phyloP scores from a whole-genome alignment of 2,329 filamentous ascomycete genomes.

The Metarhizium robertsii region DNA sequence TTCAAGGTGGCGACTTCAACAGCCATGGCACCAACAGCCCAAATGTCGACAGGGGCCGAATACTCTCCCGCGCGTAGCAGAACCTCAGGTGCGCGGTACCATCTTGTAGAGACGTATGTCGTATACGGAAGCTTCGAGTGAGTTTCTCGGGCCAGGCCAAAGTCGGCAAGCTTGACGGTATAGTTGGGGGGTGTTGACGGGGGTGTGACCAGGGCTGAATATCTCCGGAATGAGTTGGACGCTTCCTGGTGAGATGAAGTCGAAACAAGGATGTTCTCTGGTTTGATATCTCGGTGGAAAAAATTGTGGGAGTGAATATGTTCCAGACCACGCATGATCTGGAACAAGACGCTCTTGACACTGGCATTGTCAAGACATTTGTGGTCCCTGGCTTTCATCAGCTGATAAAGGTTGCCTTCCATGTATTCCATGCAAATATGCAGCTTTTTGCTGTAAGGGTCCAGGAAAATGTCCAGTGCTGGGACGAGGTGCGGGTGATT shows the following conservation, averaged over 20 bases:
- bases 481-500: conserved; percentile 89
- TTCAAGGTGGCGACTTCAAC: conserved; percentile 96
- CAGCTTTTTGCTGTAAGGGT: conserved; percentile 89
- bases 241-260: conserved; percentile 79
- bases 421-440: conserved; percentile 99
- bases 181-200: conserved; percentile 90
- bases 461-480: conserved; percentile 94
- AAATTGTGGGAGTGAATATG: conserved; percentile 97
- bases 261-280: conserved; percentile 95
- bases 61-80: conserved; percentile 90
- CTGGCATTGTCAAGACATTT: conserved; percentile 83
- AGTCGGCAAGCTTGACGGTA: conserved; percentile 97
- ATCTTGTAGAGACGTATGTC: conserved; percentile 94
- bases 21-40: conserved; percentile 97
- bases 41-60: conserved; percentile 95
- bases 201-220: conserved; percentile 87
- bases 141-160: conserved; percentile 93
- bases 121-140: conserved; percentile 96
- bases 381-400: conserved; percentile 98
- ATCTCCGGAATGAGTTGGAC: conserved; percentile 78
- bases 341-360: conserved; percentile 95
- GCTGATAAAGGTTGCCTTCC: conserved; percentile 96
- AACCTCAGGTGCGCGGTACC: conserved; percentile 96
- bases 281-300: conserved; percentile 98
- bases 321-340: conserved; percentile 92